Conservation (phyloP, 1,284 basidiomycete species). For the Ustilago cynodontis region DNA sequence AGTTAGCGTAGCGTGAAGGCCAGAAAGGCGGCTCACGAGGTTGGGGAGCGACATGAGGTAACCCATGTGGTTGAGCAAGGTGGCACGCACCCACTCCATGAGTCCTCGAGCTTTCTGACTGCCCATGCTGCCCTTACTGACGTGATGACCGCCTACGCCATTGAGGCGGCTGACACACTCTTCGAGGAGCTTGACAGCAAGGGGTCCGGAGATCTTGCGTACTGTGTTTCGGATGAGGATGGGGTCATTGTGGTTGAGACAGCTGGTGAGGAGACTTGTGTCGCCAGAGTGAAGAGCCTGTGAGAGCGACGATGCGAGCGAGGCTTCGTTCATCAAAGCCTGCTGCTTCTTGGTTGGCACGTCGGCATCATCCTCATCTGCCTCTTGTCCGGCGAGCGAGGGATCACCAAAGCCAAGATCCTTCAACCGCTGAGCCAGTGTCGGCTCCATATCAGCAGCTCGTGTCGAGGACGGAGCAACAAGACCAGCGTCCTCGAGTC, state of each 20-base stretch:
- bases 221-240: constrained; percentile 89
- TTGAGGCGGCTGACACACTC: constrained; percentile 91
- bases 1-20: constrained; percentile 84
- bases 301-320: constrained; percentile 91
- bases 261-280: constrained; percentile 86
- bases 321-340: constrained; percentile 80
- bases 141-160: constrained; percentile 75
- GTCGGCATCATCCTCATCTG: constrained; percentile 42
- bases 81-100: constrained; percentile 88
- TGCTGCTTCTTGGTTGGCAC: constrained; percentile 36
- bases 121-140: constrained; percentile 59
- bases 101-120: constrained; percentile 74
- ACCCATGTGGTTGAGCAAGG: constrained; percentile 86
- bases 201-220: constrained; percentile 85
- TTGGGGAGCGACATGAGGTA: constrained; percentile 95
- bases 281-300: constrained; percentile 97
- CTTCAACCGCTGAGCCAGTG: constrained; percentile 58
- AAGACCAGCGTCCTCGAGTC: constrained; percentile 35
- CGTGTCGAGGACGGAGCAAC: constrained; percentile 15
- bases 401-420: constrained; percentile 51
- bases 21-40: constrained; percentile 83
- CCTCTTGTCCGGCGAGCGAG: constrained; percentile 35
- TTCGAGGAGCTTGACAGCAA: constrained; percentile 86
- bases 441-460: constrained; percentile 46
- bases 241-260: constrained; percentile 84